These are phyloP conservation scores for Pleurotus djamor DNA, from an alignment of 768 basidiomycete species.

Conservation along the genomic window DNA sequence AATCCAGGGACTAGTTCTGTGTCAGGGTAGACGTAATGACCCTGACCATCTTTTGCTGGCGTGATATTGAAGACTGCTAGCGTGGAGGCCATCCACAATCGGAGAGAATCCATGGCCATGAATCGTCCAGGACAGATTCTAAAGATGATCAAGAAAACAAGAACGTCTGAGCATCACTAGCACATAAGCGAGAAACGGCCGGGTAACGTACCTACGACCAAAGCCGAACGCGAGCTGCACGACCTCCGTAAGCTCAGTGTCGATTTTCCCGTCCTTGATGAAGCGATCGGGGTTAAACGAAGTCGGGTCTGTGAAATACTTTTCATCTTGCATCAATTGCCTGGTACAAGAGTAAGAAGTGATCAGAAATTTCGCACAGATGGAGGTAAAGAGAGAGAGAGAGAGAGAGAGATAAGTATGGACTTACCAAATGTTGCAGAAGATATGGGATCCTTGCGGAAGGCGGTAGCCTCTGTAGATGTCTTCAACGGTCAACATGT, in stretches of 20 bases:
- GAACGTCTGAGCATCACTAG: neutral
- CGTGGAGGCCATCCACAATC: neutral
- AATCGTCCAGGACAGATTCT: neutral
- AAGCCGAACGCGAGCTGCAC: neutral
- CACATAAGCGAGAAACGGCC: neutral
- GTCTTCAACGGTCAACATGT: slow-evolving; percentile 34
- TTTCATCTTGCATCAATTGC: slow-evolving; percentile 11
- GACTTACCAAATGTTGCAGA: slow-evolving; percentile 27
- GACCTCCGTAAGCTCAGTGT: neutral
- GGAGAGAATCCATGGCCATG: neutral
- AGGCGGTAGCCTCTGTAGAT: slow-evolving; percentile 37
- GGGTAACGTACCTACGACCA: neutral
- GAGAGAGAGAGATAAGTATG: neutral
- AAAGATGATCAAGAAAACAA: neutral
- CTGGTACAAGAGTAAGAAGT: neutral
- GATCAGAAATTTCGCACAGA: too few species aligned
- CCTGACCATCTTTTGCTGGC: neutral
- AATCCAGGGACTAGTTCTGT: neutral
- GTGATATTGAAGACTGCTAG: neutral
- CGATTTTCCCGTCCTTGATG: slow-evolving; percentile 14
- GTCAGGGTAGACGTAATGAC: neutral
- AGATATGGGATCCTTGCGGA: slow-evolving; percentile 35
- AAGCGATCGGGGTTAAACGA: slow-evolving; percentile 17
- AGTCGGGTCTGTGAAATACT: slow-evolving; percentile 13
- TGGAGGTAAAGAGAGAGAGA: too few species aligned